These are phyloP conservation scores for Paramecium octaurelia DNA, from an alignment of 73 alveolate genomes.

Conservation along the genomic window DNA sequence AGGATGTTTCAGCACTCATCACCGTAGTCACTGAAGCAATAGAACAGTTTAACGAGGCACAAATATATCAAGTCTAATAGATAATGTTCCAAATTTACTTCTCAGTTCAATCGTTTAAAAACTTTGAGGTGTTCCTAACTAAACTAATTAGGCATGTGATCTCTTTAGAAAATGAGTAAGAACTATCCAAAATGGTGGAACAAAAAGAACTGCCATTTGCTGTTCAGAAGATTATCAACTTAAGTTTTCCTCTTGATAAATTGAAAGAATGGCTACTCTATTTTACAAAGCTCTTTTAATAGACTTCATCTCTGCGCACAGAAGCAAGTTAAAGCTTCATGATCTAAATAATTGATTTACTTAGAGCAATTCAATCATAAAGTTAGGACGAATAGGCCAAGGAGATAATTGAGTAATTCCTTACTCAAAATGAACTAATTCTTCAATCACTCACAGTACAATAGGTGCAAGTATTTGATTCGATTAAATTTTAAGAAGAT, in stretches of 20 bases:
- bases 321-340: not conserved
- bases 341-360: not conserved
- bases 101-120: not conserved
- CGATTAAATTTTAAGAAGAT: not conserved
- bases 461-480: not conserved
- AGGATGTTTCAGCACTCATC: not conserved
- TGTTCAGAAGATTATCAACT: not conserved
- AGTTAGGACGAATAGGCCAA: not conserved
- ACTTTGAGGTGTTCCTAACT: not conserved
- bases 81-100: not conserved
- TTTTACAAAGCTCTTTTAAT: not conserved
- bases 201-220: not conserved
- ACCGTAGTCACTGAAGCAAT: not conserved
- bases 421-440: not conserved
- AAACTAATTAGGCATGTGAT: not conserved
- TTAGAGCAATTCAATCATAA: not conserved
- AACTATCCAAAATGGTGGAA: not conserved
- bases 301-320: not conserved
- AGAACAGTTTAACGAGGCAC: not conserved
- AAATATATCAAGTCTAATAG: not conserved
- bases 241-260: not conserved
- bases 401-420: not conserved
- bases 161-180: not conserved
- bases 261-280: not conserved
- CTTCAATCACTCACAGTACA: not conserved